Percentiles rank a stretch among this genome's conserved stretches.
Conservation (phyloP, 2,329 filamentous ascomycete species). For the Colletotrichum sp. region DNA sequence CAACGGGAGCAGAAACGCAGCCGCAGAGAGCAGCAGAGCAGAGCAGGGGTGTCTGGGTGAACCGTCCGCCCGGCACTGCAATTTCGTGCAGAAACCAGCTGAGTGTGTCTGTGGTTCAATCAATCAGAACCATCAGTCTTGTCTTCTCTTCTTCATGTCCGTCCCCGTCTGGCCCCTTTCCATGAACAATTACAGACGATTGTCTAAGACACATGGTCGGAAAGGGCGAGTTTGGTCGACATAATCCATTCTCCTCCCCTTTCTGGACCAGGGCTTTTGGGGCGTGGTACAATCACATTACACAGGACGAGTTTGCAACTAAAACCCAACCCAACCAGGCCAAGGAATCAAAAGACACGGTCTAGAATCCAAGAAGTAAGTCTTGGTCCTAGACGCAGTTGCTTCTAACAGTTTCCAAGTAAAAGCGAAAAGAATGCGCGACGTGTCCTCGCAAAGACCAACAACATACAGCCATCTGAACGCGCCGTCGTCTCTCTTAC, state of each 20-base stretch:
- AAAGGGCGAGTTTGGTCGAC: neutral
- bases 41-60: neutral
- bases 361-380: neutral
- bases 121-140: neutral
- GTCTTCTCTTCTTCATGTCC: neutral
- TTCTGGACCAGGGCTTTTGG: neutral
- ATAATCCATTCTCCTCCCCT: neutral
- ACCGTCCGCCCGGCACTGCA: neutral
- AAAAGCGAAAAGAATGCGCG: neutral
- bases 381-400: neutral
- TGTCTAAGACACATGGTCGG: neutral
- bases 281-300: neutral
- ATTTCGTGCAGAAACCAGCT: neutral
- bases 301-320: neutral
- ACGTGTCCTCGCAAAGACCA: neutral
- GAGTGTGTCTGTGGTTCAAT: neutral
- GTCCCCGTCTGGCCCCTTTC: neutral
- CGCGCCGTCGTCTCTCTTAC: neutral
- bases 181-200: neutral
- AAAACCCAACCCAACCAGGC: neutral
- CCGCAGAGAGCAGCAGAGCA: neutral
- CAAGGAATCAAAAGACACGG: neutral
- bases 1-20: neutral
- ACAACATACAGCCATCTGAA: neutral
- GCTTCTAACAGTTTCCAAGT: neutral